Conservation (phyloP, 768 basidiomycete species). For the Lepiota venenata region DNA sequence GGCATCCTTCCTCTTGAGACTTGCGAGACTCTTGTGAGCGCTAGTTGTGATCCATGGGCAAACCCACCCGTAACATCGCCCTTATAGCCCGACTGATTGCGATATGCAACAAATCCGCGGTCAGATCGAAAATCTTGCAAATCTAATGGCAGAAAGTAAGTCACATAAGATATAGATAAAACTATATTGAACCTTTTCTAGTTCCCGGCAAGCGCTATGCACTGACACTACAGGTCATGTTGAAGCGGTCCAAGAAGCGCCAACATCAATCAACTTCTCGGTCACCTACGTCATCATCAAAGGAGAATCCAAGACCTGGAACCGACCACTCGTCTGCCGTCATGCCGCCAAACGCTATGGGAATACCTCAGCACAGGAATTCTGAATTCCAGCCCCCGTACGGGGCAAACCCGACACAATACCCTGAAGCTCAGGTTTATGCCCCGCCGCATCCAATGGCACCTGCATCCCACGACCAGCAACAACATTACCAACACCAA, state of each 20-base stretch:
- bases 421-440: conserved; percentile 28
- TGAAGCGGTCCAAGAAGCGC: conserved; percentile 72
- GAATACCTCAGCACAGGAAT: conserved; percentile 32
- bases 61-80: not conserved
- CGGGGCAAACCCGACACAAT: conserved; percentile 35
- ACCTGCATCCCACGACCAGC: conserved; percentile 13
- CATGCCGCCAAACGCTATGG: conserved; percentile 22
- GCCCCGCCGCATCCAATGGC: conserved; percentile 15
- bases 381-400: conserved; percentile 60
- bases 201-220: conserved; percentile 95
- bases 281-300: conserved; percentile 50
- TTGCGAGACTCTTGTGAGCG: conserved; percentile 83
- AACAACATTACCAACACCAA: conserved; percentile 8
- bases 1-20: conserved; percentile 83
- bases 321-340: conserved; percentile 38
- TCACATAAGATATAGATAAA: conserved; percentile 3
- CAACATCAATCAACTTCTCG: conserved; percentile 51
- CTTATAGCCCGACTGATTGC: conserved; percentile 76
- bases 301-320: conserved; percentile 26
- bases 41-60: not conserved
- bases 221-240: conserved; percentile 83
- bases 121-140: conserved; percentile 76
- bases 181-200: conserved; percentile 24
- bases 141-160: conserved; percentile 77
- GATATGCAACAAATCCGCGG: conserved; percentile 69